These are phyloP conservation scores for Drechslerella dactyloides DNA, from an alignment of 2,329 filamentous ascomycete genomes.

Conservation along the genomic window DNA sequence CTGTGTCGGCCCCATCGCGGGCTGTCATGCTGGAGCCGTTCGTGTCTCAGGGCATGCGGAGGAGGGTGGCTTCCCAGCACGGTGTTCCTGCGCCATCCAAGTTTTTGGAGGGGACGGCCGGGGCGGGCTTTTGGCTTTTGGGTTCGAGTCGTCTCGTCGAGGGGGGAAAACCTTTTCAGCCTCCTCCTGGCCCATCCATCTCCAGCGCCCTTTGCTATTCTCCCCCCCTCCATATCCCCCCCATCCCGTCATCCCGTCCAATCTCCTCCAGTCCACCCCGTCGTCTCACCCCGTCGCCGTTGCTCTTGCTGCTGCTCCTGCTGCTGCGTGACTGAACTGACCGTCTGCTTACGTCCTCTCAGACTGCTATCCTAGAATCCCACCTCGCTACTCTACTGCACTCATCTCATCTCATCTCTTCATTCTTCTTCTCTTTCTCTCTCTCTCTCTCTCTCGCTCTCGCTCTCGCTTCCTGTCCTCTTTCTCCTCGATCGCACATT, in stretches of 20 bases:
- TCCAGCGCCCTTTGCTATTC: constrained; percentile 10
- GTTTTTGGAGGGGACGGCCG: constrained; percentile 14
- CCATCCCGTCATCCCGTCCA: constrained; percentile 3
- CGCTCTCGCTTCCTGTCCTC: background rate
- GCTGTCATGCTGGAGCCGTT: constrained; percentile 19
- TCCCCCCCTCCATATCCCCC: constrained; percentile 5
- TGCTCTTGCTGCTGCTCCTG: no score
- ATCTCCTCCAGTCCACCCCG: background rate
- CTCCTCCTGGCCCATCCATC: constrained; percentile 22
- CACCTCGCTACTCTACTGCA: no score
- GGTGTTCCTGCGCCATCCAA: constrained; percentile 43
- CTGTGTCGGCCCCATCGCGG: background rate
- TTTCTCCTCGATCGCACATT: background rate
- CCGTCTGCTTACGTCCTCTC: background rate
- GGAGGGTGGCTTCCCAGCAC: background rate
- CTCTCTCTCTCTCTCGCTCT: background rate
- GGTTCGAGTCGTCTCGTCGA: constrained; percentile 7
- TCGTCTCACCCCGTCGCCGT: background rate
- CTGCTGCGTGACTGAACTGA: constrained; percentile 2
- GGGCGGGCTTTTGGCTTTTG: background rate
- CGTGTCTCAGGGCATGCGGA: constrained; percentile 21
- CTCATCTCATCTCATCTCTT: constrained; percentile 4
- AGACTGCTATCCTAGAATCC: background rate
- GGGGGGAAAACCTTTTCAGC: constrained; percentile 36
- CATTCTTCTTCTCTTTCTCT: background rate